These are phyloP conservation scores for Talaromyces ruber DNA, from an alignment of 495 filamentous ascomycete species.

Conservation along the genomic window DNA sequence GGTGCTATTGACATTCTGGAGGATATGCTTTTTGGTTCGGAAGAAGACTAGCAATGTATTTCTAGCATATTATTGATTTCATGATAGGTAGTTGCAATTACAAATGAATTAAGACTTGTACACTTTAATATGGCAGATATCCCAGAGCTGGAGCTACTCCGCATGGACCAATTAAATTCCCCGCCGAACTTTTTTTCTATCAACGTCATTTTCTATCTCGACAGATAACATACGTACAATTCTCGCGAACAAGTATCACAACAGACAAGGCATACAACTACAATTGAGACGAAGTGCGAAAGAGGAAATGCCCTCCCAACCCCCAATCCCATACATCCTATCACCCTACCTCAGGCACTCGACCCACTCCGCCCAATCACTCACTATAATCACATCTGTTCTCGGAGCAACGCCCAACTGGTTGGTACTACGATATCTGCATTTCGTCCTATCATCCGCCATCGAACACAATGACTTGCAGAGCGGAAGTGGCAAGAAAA, in stretches of 20 bases:
- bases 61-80: background rate
- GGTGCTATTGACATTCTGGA: slow-evolving; percentile 17
- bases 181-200: slow-evolving; percentile 19
- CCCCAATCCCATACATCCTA: slow-evolving; percentile 57
- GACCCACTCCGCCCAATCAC: slow-evolving; percentile 25
- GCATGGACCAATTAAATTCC: slow-evolving; percentile 20
- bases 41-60: background rate
- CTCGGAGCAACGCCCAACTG: slow-evolving; percentile 67
- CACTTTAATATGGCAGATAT: background rate
- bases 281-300: background rate
- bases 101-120: background rate
- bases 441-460: slow-evolving; percentile 38
- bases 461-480: background rate
- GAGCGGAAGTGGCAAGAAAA: background rate
- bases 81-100: background rate
- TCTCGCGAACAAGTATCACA: background rate
- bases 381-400: slow-evolving; percentile 66
- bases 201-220: slow-evolving; percentile 13
- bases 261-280: background rate
- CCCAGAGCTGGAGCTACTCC: background rate
- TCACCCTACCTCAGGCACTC: slow-evolving; percentile 47
- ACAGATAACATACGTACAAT: background rate
- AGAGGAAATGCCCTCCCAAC: slow-evolving; percentile 37
- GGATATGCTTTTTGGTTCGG: slow-evolving; percentile 2
- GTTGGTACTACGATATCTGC: slow-evolving; percentile 59